Evolutionary conservation across 441 rosid species (phyloP).

Genomic region (Dalechampia spathulata): DNA sequence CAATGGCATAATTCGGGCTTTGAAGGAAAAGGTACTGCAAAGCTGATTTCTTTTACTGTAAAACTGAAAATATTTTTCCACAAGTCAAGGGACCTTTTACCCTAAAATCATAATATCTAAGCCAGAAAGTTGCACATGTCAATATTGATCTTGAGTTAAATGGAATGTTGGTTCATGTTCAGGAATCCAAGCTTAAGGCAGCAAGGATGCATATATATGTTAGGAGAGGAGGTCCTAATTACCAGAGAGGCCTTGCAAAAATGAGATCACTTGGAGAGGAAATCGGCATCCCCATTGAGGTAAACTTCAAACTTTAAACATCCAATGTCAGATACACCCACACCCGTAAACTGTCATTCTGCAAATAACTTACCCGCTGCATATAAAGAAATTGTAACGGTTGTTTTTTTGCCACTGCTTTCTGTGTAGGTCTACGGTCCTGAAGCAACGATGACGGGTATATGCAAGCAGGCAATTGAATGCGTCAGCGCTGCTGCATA

Average conservation of each 20-base stretch:
- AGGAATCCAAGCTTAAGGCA: constrained; percentile 90
- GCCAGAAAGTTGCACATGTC: too few relatives aligned
- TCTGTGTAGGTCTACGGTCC: constrained; percentile 77
- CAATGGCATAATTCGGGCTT: constrained; percentile 83
- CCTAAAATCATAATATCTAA: neutral
- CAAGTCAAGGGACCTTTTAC: neutral
- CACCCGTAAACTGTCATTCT: neutral
- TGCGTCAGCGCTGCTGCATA: constrained; percentile 69
- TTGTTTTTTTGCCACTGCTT: neutral
- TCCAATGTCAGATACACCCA: neutral
- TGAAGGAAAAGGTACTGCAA: constrained; percentile 67
- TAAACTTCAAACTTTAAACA: constrained; percentile 9
- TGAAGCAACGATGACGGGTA: constrained; percentile 93
- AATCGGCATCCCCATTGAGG: constrained; percentile 89
- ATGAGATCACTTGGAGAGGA: constrained; percentile 88
- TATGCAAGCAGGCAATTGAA: constrained; percentile 89
- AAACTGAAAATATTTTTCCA: neutral
- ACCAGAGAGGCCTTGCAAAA: constrained; percentile 79
- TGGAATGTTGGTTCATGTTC: neutral
- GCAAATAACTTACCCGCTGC: too few relatives aligned
- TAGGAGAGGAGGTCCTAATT: constrained; percentile 95
- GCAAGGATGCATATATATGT: constrained; percentile 85
- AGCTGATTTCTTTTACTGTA: neutral
- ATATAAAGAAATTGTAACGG: too few relatives aligned
- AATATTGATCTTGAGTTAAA: too few relatives aligned